Evolutionary conservation across 169 alveolate species (phyloP).

Genomic region (Plasmodium vinckei): DNA sequence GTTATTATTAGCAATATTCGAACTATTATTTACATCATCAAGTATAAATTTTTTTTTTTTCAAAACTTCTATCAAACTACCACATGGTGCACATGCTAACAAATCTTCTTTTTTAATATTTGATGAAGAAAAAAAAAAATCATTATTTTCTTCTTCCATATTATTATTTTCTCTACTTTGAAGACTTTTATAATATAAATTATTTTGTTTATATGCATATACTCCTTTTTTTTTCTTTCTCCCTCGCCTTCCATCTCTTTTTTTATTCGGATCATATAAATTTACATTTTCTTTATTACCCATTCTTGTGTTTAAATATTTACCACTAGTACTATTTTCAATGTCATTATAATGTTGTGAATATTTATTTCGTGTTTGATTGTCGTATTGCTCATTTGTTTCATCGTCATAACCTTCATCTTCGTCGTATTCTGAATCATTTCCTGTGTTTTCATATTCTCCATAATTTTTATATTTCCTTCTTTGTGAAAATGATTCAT

Average conservation of each 20-base stretch:
- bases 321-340: neutral
- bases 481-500: neutral
- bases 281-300: neutral
- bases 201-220: slow-evolving; percentile 72
- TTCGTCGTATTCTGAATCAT: neutral
- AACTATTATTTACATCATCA: slow-evolving; percentile 47
- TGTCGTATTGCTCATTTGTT: neutral
- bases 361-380: neutral
- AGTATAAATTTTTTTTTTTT: slow-evolving; percentile 54
- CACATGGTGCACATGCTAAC: slow-evolving; percentile 27
- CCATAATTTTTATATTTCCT: slow-evolving; percentile 9
- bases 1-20: too few relatives aligned
- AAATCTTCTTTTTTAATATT: slow-evolving; percentile 22
- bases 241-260: slow-evolving; percentile 1
- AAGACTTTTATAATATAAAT: slow-evolving; percentile 56
- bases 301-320: neutral
- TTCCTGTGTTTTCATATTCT: neutral
- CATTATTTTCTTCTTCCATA: slow-evolving; percentile 65
- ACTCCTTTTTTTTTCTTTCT: slow-evolving; percentile 49
- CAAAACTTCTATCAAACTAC: slow-evolving; percentile 57
- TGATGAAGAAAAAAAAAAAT: slow-evolving; percentile 42
- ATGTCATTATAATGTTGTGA: neutral
- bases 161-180: slow-evolving; percentile 49
- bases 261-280: slow-evolving; percentile 9
- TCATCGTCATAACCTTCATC: neutral